Evolutionary conservation across 164 flowering plant species (phyloP).

Genomic region (Pachysandra terminalis): DNA sequence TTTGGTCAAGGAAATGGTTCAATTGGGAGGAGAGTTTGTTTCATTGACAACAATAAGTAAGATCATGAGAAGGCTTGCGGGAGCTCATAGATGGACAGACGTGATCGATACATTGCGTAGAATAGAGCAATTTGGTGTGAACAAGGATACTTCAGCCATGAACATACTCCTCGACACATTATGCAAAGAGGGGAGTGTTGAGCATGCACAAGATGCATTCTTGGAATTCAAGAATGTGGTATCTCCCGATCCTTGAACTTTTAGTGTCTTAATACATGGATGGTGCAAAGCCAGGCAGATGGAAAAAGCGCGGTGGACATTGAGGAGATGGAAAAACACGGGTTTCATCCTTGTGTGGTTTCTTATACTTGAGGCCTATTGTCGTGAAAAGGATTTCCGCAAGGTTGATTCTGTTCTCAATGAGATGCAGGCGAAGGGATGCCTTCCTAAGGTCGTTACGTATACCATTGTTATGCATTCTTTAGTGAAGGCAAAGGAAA

Average conservation of each 20-base stretch:
- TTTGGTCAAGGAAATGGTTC: constrained; percentile 50
- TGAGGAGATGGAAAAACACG: constrained; percentile 39
- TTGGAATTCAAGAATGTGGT: constrained; percentile 36
- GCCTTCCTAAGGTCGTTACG: constrained; percentile 28
- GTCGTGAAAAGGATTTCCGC: constrained; percentile 49
- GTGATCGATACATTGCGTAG: constrained; percentile 40
- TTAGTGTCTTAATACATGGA: constrained; percentile 52
- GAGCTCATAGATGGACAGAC: constrained; percentile 31
- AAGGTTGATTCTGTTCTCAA: constrained; percentile 36
- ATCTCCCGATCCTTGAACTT: constrained; percentile 26
- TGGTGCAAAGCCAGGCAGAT: constrained; percentile 48
- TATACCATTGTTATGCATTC: constrained; percentile 51
- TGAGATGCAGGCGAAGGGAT: constrained; percentile 44
- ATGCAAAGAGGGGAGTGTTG: constrained; percentile 39
- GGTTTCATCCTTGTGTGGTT: constrained; percentile 38
- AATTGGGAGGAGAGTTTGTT: constrained; percentile 31
- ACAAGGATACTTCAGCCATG: constrained; percentile 33
- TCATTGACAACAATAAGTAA: constrained; percentile 41
- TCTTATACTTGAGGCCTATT: constrained; percentile 56
- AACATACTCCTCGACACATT: constrained; percentile 46
- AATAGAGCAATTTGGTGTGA: constrained; percentile 40
- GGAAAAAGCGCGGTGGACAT: constrained; percentile 33
- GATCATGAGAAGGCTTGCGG: constrained; percentile 49
- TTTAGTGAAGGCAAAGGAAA: constrained; percentile 46
- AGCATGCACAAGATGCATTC: constrained; percentile 37